These are phyloP conservation scores for Penicillium herquei DNA, from an alignment of 495 filamentous ascomycete species.

Conservation along the genomic window DNA sequence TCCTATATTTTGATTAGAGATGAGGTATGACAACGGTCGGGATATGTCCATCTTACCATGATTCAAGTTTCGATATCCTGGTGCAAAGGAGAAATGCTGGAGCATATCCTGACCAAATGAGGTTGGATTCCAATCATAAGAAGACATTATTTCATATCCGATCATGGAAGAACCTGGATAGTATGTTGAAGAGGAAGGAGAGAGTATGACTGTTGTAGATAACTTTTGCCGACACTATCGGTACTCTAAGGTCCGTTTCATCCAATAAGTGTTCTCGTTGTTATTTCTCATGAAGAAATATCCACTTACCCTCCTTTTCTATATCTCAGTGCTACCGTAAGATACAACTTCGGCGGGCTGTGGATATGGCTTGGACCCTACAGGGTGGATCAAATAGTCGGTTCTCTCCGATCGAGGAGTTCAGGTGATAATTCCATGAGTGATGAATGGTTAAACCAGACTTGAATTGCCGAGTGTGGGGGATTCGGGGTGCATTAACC, in stretches of 20 bases:
- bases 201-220: background rate
- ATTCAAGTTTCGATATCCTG: constrained; percentile 65
- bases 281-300: background rate
- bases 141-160: background rate
- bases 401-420: constrained; percentile 1
- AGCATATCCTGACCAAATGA: constrained; percentile 53
- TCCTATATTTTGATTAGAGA: constrained; percentile 31
- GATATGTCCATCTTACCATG: constrained; percentile 52
- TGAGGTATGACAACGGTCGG: background rate
- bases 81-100: constrained; percentile 63
- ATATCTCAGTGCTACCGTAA: constrained; percentile 8
- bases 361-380: constrained; percentile 5
- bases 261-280: background rate
- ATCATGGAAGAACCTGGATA: background rate
- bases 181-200: background rate
- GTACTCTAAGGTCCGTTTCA: background rate
- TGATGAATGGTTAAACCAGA: background rate
- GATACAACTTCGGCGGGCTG: constrained; percentile 10
- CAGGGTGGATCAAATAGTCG: constrained; percentile 4
- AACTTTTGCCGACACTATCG: too few species aligned
- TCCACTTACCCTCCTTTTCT: background rate
- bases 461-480: background rate
- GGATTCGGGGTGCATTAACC: too few species aligned
- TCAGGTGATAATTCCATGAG: background rate
- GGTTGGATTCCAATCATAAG: background rate